These are phyloP conservation scores for Haematococcus lacustris DNA, from an alignment of 139 green algal genomes.

Conservation along the genomic window DNA sequence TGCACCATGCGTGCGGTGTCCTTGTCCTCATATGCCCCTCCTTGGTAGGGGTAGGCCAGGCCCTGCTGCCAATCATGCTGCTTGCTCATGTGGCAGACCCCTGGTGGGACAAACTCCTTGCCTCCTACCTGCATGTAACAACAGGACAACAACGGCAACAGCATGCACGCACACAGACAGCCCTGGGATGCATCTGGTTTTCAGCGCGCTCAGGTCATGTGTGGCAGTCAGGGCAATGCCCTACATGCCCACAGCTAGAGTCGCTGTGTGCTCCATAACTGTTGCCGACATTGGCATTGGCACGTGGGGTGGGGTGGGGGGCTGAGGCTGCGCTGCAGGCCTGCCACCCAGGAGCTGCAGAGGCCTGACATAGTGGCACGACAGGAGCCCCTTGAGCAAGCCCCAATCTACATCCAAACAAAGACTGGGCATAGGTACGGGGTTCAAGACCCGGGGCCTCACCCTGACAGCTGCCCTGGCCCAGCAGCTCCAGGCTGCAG, in stretches of 20 bases:
- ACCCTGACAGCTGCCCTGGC: too few relatives aligned
- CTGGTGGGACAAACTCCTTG: constrained; percentile 29
- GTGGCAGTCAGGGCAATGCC: background rate
- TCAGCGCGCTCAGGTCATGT: too few relatives aligned
- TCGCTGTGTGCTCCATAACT: background rate
- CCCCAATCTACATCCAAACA: too few relatives aligned
- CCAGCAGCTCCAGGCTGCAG: background rate
- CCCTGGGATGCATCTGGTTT: too few relatives aligned
- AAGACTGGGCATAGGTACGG: too few relatives aligned
- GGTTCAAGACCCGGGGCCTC: too few relatives aligned
- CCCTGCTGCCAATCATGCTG: constrained; percentile 15
- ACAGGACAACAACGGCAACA: background rate
- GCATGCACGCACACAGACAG: too few relatives aligned
- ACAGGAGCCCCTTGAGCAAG: too few relatives aligned
- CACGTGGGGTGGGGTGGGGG: too few relatives aligned
- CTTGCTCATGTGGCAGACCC: constrained; percentile 3
- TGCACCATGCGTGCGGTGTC: constrained; percentile 6
- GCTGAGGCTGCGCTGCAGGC: too few relatives aligned
- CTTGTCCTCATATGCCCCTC: constrained; percentile 28
- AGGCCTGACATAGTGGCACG: too few relatives aligned
- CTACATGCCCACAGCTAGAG: background rate
- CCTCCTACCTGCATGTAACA: constrained; percentile 15
- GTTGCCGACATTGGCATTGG: background rate
- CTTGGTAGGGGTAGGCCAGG: constrained; percentile 27
- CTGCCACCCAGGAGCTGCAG: too few relatives aligned